These are phyloP conservation scores for Aspergillus sclerotioniger DNA, from an alignment of 495 filamentous ascomycete species.

Conservation along the genomic window DNA sequence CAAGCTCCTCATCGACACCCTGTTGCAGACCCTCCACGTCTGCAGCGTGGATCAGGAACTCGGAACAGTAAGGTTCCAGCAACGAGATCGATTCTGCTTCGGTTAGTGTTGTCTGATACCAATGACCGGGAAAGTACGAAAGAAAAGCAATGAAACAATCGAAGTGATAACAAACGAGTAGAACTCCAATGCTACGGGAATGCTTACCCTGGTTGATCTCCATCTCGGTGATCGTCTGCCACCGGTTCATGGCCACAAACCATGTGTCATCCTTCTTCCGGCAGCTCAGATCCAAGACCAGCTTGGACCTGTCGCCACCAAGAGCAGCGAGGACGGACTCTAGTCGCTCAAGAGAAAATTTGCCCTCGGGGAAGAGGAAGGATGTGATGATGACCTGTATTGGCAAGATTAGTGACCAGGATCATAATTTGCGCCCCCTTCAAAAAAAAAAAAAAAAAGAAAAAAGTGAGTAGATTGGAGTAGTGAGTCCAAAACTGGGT, in stretches of 20 bases:
- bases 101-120: constrained; percentile 8
- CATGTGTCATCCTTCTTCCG: constrained; percentile 70
- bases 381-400: constrained; percentile 86
- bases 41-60: constrained; percentile 98
- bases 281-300: constrained; percentile 95
- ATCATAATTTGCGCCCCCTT: not conserved
- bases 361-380: constrained; percentile 78
- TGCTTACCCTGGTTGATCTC: constrained; percentile 76
- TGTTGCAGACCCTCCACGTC: constrained; percentile 91
- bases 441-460: not conserved
- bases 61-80: constrained; percentile 86
- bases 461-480: too few relatives aligned
- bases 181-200: not conserved
- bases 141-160: not conserved
- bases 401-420: constrained; percentile 4
- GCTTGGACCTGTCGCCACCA: constrained; percentile 68
- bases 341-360: constrained; percentile 72
- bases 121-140: not conserved
- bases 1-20: constrained; percentile 84
- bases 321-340: constrained; percentile 68
- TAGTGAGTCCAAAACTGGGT: too few relatives aligned
- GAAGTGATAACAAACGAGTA: not conserved
- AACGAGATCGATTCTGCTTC: constrained; percentile 68
- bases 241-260: constrained; percentile 97
- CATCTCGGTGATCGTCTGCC: constrained; percentile 96